Conservation (phyloP, 345 rosid species). For the Sapria himalayana region DNA sequence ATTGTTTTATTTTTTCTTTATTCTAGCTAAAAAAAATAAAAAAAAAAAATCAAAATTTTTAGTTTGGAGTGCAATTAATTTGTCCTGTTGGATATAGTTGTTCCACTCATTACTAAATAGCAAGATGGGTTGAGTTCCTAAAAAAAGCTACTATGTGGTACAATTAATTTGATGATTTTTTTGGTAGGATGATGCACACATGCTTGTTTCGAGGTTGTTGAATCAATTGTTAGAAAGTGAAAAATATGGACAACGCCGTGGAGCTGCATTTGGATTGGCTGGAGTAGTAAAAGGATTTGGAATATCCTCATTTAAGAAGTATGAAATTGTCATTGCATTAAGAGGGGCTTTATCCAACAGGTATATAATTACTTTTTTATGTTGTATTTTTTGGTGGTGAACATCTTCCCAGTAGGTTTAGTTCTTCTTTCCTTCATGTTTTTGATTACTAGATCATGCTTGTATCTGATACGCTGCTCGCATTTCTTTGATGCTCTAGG, state of each 20-base stretch:
- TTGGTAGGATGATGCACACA: constrained; percentile 51
- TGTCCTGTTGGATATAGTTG: no score
- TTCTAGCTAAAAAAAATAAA: no score
- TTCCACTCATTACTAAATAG: no score
- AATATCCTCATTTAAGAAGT: constrained; percentile 64
- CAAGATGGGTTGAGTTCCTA: constrained; percentile 3
- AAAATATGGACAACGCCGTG: constrained; percentile 92
- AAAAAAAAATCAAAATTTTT: no score
- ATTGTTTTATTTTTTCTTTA: no score
- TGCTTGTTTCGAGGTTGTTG: constrained; percentile 55
- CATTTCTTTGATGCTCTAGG: constrained; percentile 19
- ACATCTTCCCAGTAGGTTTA: no score
- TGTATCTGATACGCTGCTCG: no score
- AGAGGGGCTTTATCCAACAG: constrained; percentile 65
- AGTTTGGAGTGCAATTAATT: no score
- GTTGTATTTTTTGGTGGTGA: not conserved
- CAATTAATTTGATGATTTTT: constrained; percentile 4
- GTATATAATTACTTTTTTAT: constrained; percentile 13
- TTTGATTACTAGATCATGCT: no score
- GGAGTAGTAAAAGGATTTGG: constrained; percentile 90
- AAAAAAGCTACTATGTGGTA: constrained; percentile 1
- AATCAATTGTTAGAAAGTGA: constrained; percentile 76
- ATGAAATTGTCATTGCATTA: constrained; percentile 36
- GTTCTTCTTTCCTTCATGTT: no score
- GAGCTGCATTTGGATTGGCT: constrained; percentile 97